Conservation (phyloP, 805 yeast species). For the Starmerella vaccinii region DNA sequence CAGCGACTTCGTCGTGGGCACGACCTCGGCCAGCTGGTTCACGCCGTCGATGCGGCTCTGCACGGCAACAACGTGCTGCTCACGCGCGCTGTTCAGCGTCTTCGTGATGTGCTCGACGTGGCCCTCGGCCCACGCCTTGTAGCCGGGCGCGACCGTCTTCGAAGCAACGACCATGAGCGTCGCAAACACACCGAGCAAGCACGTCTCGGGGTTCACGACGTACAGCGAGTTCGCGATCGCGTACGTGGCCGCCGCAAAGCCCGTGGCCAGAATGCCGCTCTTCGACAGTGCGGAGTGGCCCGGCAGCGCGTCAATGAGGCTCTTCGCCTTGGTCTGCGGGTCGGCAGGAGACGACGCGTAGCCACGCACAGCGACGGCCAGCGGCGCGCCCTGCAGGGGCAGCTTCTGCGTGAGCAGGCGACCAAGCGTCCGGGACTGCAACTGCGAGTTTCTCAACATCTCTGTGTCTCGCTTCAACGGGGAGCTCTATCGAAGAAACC, state of each 20-base stretch:
- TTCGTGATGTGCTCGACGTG: conserved; percentile 72
- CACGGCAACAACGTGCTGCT: conserved; percentile 84
- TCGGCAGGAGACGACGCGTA: conserved; percentile 39
- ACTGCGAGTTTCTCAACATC: conserved; percentile 17
- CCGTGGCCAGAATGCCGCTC: conserved; percentile 91
- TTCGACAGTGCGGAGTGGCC: conserved; percentile 80
- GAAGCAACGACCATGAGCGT: conserved; percentile 66
- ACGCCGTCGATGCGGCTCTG: conserved; percentile 84
- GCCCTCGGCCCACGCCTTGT: conserved; percentile 86
- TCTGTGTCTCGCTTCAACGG: not conserved
- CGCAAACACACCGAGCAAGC: conserved; percentile 68
- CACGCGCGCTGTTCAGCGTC: conserved; percentile 77
- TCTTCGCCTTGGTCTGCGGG: conserved; percentile 44
- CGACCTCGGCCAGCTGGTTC: conserved; percentile 82
- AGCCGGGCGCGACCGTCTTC: conserved; percentile 86
- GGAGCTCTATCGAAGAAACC: conserved; percentile 6
- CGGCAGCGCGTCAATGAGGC: conserved; percentile 86
- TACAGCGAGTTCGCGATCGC: conserved; percentile 89
- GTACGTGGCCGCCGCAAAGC: conserved; percentile 87
- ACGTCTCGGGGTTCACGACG: conserved; percentile 89
- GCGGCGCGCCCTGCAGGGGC: conserved; percentile 9
- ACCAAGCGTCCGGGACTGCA: conserved; percentile 20
- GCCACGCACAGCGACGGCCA: conserved; percentile 23
- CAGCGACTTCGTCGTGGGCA: conserved; percentile 77
- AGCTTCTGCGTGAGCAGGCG: conserved; percentile 9